Base-by-base conservation (phyloP, 768 basidiomycete species). In the Multifurca ochricompacta region DNA sequence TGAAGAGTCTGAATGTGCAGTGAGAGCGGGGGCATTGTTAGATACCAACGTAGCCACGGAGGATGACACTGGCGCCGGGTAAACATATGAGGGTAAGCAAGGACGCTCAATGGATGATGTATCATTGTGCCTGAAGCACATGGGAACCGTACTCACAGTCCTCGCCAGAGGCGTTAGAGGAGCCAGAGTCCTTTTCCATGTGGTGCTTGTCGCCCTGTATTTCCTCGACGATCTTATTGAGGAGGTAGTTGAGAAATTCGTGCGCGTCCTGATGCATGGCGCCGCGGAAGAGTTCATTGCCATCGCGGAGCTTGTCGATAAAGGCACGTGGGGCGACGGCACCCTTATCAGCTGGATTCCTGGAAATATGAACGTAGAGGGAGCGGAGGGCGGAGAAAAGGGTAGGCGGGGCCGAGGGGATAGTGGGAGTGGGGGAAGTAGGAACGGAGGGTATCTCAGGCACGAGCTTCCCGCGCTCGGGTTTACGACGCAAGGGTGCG, bases 201-300 rank as follows among this genome's bases (percentile, higher is more conserved):
- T 61, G 60, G 27, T 59, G 82, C 64, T 69, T 76, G 54, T 86
- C 85, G 56, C 81, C 79, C 64, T 93, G 89, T 60, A 95, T 80
- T 66, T 97, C 93, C 69, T 98, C 95, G 32, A 92, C 86, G 45
- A 99, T 84, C 67, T 77, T 83, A 69, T 99, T 99, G 51, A 99
- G 73, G 25, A 97, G 72, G 70, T 87, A 97, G 67, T 94, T 96
- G 37, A 97, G 75, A 69, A 99, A 98, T 70, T 99, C 96, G 70
- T 98, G 96, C 3, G 96, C 96, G 68, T 99, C 96, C 67, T 99
- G 96, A 67, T 99, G 96, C 79, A 88, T 87, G 14, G 88, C 85
- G 34, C 84, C 84, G 44, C 91, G 79, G 65, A 97, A 99, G 42
- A 85, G 75, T 63, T 92, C 91, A 69, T 98, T 98, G 63, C 91